Percentiles rank a stretch among this genome's conserved stretches.
Conservation (phyloP, 106 monocot genomes). For the Platanthera guangdongensis region DNA sequence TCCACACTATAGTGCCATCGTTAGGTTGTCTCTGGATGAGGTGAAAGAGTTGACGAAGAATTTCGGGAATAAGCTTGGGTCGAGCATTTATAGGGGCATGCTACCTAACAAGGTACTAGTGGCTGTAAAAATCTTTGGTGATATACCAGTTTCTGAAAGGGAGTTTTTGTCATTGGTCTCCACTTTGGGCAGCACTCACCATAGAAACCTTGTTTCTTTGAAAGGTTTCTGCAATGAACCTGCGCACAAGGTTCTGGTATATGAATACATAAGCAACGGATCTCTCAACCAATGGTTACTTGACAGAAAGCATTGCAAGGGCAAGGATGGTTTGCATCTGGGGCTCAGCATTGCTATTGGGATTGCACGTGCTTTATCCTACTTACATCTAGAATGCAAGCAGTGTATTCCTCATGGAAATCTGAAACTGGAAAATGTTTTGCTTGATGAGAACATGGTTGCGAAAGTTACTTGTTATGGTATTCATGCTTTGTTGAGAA, state of each 20-base stretch:
- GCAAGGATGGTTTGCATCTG: conserved; percentile 18
- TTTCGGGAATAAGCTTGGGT: conserved; percentile 22
- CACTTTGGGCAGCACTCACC: conserved; percentile 30
- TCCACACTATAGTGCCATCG: conserved; percentile 25
- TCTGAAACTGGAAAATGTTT: conserved; percentile 29
- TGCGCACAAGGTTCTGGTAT: conserved; percentile 20
- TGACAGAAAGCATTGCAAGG: conserved; percentile 3
- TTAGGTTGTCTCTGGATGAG: conserved; percentile 34
- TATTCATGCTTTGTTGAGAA: conserved; percentile 14
- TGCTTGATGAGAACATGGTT: conserved; percentile 29
- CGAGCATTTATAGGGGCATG: conserved; percentile 26
- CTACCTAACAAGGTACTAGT: conserved; percentile 28
- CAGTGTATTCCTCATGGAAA: conserved; percentile 33
- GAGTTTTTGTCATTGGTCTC: conserved; percentile 20
- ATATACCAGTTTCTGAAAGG: conserved; percentile 21
- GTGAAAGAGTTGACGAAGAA: conserved; percentile 32
- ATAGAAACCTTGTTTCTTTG: conserved; percentile 33
- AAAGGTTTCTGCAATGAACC: conserved; percentile 32
- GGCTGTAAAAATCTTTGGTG: conserved; percentile 19
- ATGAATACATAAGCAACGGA: conserved; percentile 29
- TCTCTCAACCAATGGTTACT: conserved; percentile 37
- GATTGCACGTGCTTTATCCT: conserved; percentile 27
- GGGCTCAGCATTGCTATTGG: conserved; percentile 32
- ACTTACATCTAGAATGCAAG: conserved; percentile 37
- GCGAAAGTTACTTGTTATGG: conserved; percentile 31